Evolutionary conservation across 75 land plant species (phyloP), one percentile per base, ranked within the genome.

Genomic region (Selaginella tamariscina): DNA sequence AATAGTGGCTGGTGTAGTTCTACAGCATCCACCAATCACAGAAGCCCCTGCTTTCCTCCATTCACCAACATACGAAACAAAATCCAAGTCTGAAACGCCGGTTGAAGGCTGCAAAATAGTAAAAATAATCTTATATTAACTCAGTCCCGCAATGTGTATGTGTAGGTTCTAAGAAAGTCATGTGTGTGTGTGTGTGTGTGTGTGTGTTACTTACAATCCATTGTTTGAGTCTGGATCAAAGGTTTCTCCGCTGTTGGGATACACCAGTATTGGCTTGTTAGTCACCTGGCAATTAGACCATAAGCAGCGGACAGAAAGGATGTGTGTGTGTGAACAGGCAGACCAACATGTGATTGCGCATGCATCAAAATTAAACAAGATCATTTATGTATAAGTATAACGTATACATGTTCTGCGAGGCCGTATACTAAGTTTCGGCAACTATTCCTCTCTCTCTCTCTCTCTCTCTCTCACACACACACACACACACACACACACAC

Each of bases 41-140:
- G 62, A 59, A 59, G 62, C 62, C n/a, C 62, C 62, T 2, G 62
- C 62, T 21, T 59, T 59, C 21, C n/a, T 59, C 62, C 62, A 59
- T 21, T 59, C 24, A 2, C 62, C 23, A 23, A 59, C 62, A n/a
- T 59, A 59, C n/a, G 62, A 59, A 5, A 27, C 62, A 27, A 59
- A 59, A 23, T 59, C 26, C 26, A 27, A 5, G 26, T 59, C 62
- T n/a, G 62, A 59, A n/a, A 59, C 62, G 8, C 62, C 62, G 26
- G 62, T 59, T 2, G 27, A 59, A 5, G 62, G 62, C 62, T 59
- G 62, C 18, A 59, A 59, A 59, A n/a, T 2, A 5, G 62, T 2
- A 59, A 21, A n/a, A 27, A 5, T 5, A 59, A n/a, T 21, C 21
- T n/a, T 2, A 23, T 8, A 59, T 2, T 9, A n/a, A n/a, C n/a